Percentiles rank a stretch among this genome's conserved stretches.
Evolutionary conservation across 495 filamentous ascomycete genomes (phyloP).

Genomic region (Usnea hakonensis): DNA sequence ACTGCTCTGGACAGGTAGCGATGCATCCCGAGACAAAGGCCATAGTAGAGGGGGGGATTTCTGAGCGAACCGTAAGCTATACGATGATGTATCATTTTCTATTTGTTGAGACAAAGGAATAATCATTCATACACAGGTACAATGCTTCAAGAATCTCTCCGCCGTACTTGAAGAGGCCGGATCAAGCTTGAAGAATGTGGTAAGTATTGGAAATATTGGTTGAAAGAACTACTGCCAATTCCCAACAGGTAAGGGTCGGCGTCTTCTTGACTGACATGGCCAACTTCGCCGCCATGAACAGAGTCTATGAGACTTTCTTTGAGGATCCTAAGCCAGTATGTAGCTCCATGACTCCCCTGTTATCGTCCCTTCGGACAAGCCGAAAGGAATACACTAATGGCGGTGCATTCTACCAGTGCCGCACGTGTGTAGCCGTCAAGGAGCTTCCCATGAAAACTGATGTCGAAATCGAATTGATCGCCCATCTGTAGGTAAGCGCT

Average conservation of each 20-base stretch:
- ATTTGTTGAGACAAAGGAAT: background rate
- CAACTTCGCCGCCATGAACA: constrained; percentile 60
- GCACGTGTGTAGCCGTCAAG: constrained; percentile 62
- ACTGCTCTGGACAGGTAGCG: constrained; percentile 43
- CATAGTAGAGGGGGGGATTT: constrained; percentile 45
- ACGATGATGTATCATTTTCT: background rate
- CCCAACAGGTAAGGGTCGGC: constrained; percentile 61
- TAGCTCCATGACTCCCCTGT: constrained; percentile 10
- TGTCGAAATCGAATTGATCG: constrained; percentile 67
- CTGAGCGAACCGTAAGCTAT: constrained; percentile 43
- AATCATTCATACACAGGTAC: constrained; percentile 25
- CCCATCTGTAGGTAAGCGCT: constrained; percentile 36
- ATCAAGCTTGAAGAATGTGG: constrained; percentile 53
- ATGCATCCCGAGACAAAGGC: constrained; percentile 42
- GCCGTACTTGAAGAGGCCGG: constrained; percentile 60
- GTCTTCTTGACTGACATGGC: constrained; percentile 64
- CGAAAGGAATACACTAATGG: background rate
- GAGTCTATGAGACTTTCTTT: constrained; percentile 51
- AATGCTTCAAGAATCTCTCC: constrained; percentile 54
- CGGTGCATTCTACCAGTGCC: constrained; percentile 25
- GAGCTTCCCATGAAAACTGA: constrained; percentile 57
- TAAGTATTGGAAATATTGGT: no score
- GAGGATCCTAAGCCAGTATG: constrained; percentile 47
- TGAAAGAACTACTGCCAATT: no score
- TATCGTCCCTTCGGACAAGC: background rate